Evolutionary conservation across 177 flowering plant genomes (phyloP).

Genomic region (Vitis hybrid): DNA sequence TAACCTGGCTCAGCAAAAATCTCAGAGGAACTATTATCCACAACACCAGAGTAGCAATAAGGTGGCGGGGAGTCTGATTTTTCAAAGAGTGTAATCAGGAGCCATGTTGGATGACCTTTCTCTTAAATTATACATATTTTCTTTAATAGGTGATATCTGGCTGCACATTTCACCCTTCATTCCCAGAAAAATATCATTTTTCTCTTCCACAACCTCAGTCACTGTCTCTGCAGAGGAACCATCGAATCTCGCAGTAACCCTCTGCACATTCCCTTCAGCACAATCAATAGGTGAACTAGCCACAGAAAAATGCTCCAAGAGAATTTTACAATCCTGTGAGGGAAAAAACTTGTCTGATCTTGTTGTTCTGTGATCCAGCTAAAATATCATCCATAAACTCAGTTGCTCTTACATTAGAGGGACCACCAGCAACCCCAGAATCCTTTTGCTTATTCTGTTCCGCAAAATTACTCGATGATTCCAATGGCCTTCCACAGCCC

Average conservation of each 20-base stretch:
- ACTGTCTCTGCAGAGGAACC: neutral
- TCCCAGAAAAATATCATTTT: slow-evolving; percentile 7
- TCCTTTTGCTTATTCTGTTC: slow-evolving; percentile 5
- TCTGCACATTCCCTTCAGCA: too few species aligned
- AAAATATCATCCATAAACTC: slow-evolving; percentile 1
- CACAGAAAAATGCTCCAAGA: too few species aligned
- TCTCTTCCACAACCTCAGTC: slow-evolving; percentile 12
- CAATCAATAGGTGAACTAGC: too few species aligned
- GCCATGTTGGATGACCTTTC: slow-evolving; percentile 9
- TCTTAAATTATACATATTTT: slow-evolving; percentile 17
- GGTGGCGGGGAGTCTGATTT: too few species aligned
- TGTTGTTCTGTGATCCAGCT: too few species aligned
- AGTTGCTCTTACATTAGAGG: neutral
- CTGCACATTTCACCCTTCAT: neutral
- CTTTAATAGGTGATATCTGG: slow-evolving; percentile 8
- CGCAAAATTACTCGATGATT: neutral
- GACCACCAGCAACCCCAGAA: neutral
- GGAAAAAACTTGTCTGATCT: neutral
- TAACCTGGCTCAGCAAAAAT: slow-evolving; percentile 11
- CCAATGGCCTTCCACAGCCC: slow-evolving; percentile 5
- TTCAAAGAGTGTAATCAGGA: too few species aligned
- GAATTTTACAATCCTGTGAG: too few species aligned
- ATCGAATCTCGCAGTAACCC: too few species aligned
- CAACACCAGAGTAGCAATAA: slow-evolving; percentile 8
- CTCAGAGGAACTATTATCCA: slow-evolving; percentile 15